A percentile compares a stretch with the other conserved stretches of the same genome.
phyloP scores from a whole-genome alignment of 129 eudicot species.

The Oenanthe sinensis region DNA sequence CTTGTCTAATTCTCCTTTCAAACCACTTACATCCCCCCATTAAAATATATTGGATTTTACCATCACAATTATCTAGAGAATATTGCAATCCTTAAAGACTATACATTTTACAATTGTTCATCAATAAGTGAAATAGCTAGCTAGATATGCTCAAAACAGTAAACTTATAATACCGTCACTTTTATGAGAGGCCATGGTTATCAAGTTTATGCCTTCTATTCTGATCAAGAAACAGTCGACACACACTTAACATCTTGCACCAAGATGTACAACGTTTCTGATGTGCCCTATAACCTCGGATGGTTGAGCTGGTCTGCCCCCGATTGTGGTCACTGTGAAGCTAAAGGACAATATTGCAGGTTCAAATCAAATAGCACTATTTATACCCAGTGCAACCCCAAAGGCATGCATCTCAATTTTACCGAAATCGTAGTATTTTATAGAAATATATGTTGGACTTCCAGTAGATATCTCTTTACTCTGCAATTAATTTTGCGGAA shows the following conservation, averaged over 20 bases:
- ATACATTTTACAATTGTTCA: neutral
- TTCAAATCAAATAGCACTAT: neutral
- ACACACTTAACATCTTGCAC: neutral
- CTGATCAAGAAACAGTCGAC: neutral
- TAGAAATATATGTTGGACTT: too few species aligned
- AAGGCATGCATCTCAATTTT: neutral
- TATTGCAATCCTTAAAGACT: neutral
- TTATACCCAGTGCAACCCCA: neutral
- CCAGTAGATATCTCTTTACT: too few species aligned
- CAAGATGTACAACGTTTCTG: neutral
- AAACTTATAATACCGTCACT: too few species aligned
- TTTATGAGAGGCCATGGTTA: neutral
- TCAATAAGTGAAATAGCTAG: neutral
- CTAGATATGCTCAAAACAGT: fast-evolving
- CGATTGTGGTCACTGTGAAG: neutral
- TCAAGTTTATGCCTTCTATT: neutral
- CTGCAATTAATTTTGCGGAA: too few species aligned
- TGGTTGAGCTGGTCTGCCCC: neutral
- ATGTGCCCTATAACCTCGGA: neutral
- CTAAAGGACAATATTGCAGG: neutral
- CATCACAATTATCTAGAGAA: fast-evolving
- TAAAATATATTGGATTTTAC: neutral
- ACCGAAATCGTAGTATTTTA: too few species aligned
- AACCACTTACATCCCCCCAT: neutral
- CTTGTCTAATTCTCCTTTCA: neutral